Base-by-base conservation (phyloP, 2,329 filamentous ascomycete genomes). In the Penicillium sp. region DNA sequence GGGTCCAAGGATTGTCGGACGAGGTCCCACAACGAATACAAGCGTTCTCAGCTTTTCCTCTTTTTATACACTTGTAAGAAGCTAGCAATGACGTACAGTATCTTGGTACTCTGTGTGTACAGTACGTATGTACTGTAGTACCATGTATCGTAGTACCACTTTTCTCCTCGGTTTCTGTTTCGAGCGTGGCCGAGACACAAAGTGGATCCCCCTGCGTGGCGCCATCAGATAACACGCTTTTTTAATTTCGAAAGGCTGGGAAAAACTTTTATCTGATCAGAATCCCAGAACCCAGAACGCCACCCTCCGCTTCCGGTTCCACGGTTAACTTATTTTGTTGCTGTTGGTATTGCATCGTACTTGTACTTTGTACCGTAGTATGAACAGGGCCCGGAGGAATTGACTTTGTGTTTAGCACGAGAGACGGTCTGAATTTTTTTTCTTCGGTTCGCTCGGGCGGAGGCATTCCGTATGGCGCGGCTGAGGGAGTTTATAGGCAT, bases 241-340 rank as follows among this genome's bases (percentile, higher is more conserved):
- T 16, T 48, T 30, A n/a, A 48, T 48, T n/a, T 48, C 4, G 30
- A 48, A 58, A 49, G 1, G n/a, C n/a, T 26, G 16, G 25, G 16
- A 38, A 33, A 33, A 57, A 30, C 57, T 64, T 65, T 65, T 65
- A 65, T 65, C 64, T 65, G 64, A 65, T 65, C 59, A 55, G 52
- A 54, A 51, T 33, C 7, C 4, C 4, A 22, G 19, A 33, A 6
- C 30, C 7, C 11, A n/a, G 19, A 28, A 28, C 33, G 35, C 35
- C 51, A 38, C 35, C 4, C n/a, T 35, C 51, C 35, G n/a, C 26
- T 37, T 22, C 51, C 51, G 35, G 14, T 40, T 52, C 19, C 13
- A 14, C 28, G n/a, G 33, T 2, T 37, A 33, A 6, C 10, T 6
- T 8, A 25, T 30, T 25, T 14, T 37, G 16, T 52, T 6, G 2